Evolutionary conservation across 192 early-diverging fungal genomes (phyloP), one percentile per base, ranked within the genome.

Genomic region (Gamsiella multidivaricata): DNA sequence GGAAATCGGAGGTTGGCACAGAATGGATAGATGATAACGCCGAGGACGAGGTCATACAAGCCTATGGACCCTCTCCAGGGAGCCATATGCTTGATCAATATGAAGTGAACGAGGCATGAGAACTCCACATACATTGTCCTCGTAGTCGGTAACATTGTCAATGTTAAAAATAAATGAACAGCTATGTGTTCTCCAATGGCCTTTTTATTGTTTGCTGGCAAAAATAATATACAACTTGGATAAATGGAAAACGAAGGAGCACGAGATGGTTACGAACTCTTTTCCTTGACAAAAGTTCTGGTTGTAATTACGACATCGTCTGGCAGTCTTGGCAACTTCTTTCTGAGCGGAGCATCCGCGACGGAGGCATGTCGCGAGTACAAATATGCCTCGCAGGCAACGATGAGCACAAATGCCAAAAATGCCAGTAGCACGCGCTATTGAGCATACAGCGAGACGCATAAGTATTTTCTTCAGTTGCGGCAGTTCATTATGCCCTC

Each of bases 1-100:
- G 74, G 12, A 78, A 78, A 22, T 78, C 74, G 18, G 74, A 78
- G 23, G 67, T 62, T 51, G 74, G 66, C 2, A 78, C 74, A n/a
- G 74, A 78, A 22, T 78, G 74, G 74, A 68, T 78, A 4, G 74
- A 78, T n/a, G 74, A 78, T 15, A 54, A 58, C 10, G 46, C 29
- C 2, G 49, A 58, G 20, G 61, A 78, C 10, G 53, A 62, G 22
- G 65, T 69, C 49, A 68, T 78, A 34, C 65, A 63, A 26, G 74
- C 74, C 10, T 78, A 78, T 57, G 74, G 74, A 10, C 74, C 74
- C 25, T 61, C 74, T 0, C 70, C 62, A 17, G 57, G 29, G 9
- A 59, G 41, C 2, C 67, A 54, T 32, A 73, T 73, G 37, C 31
- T 65, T 15, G 70, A 73, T 11, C 46, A 56, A 12, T 2, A 45